These are phyloP conservation scores for Penicillium concentricum DNA, from an alignment of 2,329 filamentous ascomycete species.

Conservation along the genomic window DNA sequence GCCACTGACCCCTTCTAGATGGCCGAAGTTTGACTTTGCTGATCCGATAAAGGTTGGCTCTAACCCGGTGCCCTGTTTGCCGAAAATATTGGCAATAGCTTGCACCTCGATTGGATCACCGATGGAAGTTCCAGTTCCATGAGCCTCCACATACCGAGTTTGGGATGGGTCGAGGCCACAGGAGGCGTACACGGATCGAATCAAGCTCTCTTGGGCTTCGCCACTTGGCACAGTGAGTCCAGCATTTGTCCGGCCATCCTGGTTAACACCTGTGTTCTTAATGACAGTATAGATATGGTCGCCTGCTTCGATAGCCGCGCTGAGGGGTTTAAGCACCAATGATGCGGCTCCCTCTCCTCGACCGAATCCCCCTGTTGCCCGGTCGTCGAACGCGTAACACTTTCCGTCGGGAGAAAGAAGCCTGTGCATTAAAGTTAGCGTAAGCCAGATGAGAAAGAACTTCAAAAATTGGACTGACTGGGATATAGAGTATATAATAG, in stretches of 20 bases:
- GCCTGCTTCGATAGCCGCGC: neutral
- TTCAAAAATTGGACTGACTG: neutral
- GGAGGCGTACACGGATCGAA: neutral
- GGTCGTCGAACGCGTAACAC: neutral
- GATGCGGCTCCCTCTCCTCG: neutral
- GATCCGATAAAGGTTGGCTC: neutral
- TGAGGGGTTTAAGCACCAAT: neutral
- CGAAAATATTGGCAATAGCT: neutral
- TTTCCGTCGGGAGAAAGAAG: neutral
- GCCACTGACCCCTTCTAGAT: slow-evolving; percentile 20
- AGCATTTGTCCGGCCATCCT: neutral
- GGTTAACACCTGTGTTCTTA: neutral
- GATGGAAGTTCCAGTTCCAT: neutral
- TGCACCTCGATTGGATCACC: neutral
- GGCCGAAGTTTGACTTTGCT: slow-evolving; percentile 1
- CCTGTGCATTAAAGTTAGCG: neutral
- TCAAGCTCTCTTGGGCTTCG: neutral
- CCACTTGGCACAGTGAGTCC: neutral
- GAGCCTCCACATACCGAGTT: neutral
- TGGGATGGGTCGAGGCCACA: neutral
- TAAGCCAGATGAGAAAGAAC: neutral
- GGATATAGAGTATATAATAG: neutral
- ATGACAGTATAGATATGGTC: neutral
- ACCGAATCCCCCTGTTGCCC: neutral
- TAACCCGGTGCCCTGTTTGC: neutral